These are phyloP conservation scores for Claviceps fusiformis DNA, from an alignment of 2,329 filamentous ascomycete genomes.

Conservation along the genomic window DNA sequence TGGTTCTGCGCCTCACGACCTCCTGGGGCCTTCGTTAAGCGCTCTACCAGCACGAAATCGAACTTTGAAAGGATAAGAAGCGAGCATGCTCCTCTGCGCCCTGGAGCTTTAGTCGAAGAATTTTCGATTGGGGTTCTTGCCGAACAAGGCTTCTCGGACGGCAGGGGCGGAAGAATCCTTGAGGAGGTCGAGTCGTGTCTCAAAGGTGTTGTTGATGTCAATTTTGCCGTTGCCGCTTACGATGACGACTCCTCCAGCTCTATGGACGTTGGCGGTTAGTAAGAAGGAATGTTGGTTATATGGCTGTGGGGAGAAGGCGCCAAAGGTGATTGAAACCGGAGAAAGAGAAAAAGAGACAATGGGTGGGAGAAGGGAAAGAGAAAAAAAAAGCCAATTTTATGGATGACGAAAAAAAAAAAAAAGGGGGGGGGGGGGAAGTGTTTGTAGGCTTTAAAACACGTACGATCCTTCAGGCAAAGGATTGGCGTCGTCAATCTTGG, in stretches of 20 bases:
- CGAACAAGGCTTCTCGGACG: slow-evolving; percentile 77
- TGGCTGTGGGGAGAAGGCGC: too few species aligned
- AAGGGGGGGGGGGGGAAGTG: not conserved
- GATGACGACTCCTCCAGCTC: slow-evolving; percentile 71
- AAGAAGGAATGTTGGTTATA: not conserved
- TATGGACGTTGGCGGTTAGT: slow-evolving; percentile 23
- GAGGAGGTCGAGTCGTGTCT: slow-evolving; percentile 75
- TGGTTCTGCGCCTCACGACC: too few species aligned
- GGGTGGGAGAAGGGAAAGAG: too few species aligned
- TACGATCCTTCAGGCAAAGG: slow-evolving; percentile 72
- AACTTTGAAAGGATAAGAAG: not conserved
- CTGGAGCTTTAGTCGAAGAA: slow-evolving; percentile 65
- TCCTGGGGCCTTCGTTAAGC: too few species aligned
- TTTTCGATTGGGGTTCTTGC: slow-evolving; percentile 87
- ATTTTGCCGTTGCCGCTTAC: slow-evolving; percentile 82
- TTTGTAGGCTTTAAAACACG: slow-evolving; percentile 24
- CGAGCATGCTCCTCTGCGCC: not conserved
- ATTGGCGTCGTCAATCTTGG: slow-evolving; percentile 65
- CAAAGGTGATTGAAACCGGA: not conserved
- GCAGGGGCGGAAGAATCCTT: slow-evolving; percentile 74
- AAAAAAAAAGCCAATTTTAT: too few species aligned
- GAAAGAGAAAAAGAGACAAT: not conserved
- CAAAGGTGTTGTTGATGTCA: slow-evolving; percentile 96
- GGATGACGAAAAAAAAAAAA: not conserved
- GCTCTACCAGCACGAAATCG: too few species aligned